Evolutionary conservation across 148 eudicot species (phyloP).

Genomic region (Fagopyrum esculentum): DNA sequence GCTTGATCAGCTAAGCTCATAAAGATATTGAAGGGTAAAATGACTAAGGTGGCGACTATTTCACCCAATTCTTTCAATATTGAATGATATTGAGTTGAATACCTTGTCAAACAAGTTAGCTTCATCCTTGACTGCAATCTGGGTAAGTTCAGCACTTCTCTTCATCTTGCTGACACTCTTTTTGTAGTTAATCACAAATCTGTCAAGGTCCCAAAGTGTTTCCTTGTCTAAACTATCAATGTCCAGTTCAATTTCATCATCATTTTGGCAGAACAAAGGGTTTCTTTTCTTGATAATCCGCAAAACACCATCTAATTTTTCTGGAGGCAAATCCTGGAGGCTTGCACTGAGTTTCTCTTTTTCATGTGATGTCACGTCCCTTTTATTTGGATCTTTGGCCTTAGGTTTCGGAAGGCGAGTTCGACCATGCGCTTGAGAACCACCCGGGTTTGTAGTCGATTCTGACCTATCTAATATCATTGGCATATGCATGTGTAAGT

Average conservation of each 20-base stretch:
- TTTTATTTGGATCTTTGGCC: constrained; percentile 77
- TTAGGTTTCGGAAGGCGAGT: constrained; percentile 68
- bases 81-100: neutral
- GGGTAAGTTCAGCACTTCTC: constrained; percentile 47
- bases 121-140: constrained; percentile 30
- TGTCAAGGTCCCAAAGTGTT: constrained; percentile 98
- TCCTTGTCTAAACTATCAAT: constrained; percentile 43
- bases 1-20: neutral
- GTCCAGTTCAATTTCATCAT: constrained; percentile 39
- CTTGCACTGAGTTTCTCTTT: constrained; percentile 87
- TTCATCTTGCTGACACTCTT: constrained; percentile 81
- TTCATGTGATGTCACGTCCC: constrained; percentile 88
- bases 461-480: constrained; percentile 43
- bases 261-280: constrained; percentile 67
- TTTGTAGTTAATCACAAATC: constrained; percentile 71
- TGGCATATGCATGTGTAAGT: constrained; percentile 25
- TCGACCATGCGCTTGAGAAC: constrained; percentile 37
- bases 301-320: constrained; percentile 73
- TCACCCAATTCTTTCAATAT: neutral
- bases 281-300: constrained; percentile 88
- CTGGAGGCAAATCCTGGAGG: constrained; percentile 83
- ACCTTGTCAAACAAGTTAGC: constrained; percentile 41
- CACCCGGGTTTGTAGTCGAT: constrained; percentile 34
- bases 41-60: too few relatives aligned
- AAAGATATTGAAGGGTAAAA: neutral